A percentile compares a stretch with the other conserved stretches of the same genome.
These are phyloP conservation scores for Kluyveromyces lactis DNA, from an alignment of 805 yeast species.

Conservation along the genomic window DNA sequence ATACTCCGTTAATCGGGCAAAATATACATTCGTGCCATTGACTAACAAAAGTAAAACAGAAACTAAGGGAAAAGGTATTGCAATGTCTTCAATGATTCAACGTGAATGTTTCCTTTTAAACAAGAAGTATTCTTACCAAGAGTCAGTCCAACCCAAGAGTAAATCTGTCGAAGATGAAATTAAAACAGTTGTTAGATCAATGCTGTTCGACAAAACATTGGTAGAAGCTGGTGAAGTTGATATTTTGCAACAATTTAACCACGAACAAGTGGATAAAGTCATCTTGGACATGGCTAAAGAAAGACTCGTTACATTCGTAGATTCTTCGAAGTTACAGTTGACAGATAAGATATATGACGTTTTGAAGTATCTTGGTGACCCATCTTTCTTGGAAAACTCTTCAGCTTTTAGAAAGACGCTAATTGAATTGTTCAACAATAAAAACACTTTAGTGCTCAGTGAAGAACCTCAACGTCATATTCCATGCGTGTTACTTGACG, in stretches of 20 bases:
- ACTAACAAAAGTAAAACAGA: not conserved
- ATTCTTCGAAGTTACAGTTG: constrained; percentile 35
- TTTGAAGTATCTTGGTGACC: constrained; percentile 23
- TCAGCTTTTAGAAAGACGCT: constrained; percentile 38
- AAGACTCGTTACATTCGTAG: constrained; percentile 45
- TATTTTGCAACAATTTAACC: constrained; percentile 33
- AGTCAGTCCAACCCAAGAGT: constrained; percentile 17
- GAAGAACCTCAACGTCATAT: constrained; percentile 51
- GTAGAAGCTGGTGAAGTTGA: constrained; percentile 23
- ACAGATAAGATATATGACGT: constrained; percentile 16
- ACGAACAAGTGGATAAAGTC: constrained; percentile 41
- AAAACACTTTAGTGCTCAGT: constrained; percentile 48
- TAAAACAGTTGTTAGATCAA: constrained; percentile 29
- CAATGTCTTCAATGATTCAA: constrained; percentile 60
- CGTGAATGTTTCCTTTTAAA: constrained; percentile 48
- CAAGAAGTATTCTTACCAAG: constrained; percentile 33
- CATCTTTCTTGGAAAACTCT: constrained; percentile 37
- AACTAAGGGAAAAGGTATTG: constrained; percentile 31
- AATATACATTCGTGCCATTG: constrained; percentile 36
- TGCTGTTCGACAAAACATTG: constrained; percentile 25
- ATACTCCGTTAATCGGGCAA: constrained; percentile 39
- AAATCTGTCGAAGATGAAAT: constrained; percentile 19
- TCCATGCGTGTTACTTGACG: constrained; percentile 52
- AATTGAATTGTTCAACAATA: constrained; percentile 32
- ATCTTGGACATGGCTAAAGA: constrained; percentile 39